Base-by-base conservation (phyloP, 225 moss, liverwort and hornwort species). In the Ulota crispa region DNA sequence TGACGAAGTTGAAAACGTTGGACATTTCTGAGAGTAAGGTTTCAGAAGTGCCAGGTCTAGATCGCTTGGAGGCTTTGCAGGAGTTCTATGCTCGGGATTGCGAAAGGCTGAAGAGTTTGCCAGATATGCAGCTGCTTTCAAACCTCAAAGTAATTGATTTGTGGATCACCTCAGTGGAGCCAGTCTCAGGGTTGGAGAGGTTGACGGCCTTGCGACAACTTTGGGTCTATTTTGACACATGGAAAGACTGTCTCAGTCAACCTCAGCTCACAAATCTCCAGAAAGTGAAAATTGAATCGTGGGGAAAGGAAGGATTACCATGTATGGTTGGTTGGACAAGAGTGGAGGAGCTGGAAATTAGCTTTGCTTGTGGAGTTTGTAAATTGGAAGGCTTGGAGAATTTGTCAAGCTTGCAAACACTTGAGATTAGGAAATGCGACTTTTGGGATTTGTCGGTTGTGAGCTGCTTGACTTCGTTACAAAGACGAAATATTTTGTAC, bases 201-300 rank as follows among this genome's bases (percentile, higher is more conserved):
- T 23, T 34, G 54, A 34, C 1, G 30, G 20, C 11, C 1, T 70
- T 30, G 20, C 70, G 1, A 11, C 3, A 9, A 11, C 0, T 70
- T 19, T 0, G 1, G 32, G 34, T n/a, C 23, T 0, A 7, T 11
- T 23, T 54, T 53, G 54, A 32, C 0, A 14, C 13, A 53, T 9
- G 14, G 7, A 53, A 72, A 23, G 6, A 4, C 20, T 70, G 19
- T 6, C 50, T 11, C 10, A 0, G 7, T 14, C 54, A 3, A 7
- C 54, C 34, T 32, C 14, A n/a, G 4, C 19, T 47, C 3, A 20
- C 20, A 11, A 50, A 47, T 10, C 27, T 20, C 10, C 47, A n/a
- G n/a, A n/a, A n/a, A n/a, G n/a, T n/a, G n/a, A n/a, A 6, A 8
- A n/a, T 55, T 36, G 2, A 0, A 14, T 4, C 1, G 4, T 14